These are phyloP conservation scores for Pelargonium cotyledonis DNA, from an alignment of 441 rosid species.

Conservation along the genomic window DNA sequence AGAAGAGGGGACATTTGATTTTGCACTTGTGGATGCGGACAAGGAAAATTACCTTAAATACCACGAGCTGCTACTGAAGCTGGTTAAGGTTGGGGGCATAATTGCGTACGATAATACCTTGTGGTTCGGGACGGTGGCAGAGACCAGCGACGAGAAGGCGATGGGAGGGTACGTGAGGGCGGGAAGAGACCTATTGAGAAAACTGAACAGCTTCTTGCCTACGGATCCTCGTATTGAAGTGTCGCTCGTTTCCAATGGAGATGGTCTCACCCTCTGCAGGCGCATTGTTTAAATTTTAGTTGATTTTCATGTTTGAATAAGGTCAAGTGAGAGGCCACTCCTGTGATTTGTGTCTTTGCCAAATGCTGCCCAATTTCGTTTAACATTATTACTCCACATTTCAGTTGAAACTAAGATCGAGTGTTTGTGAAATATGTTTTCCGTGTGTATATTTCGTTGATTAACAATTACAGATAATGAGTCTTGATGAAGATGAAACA, in stretches of 20 bases:
- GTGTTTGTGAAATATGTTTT: too few species aligned
- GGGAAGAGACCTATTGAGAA: not conserved
- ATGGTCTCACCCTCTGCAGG: slow-evolving; percentile 2
- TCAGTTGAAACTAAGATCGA: too few species aligned
- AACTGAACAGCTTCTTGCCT: not conserved
- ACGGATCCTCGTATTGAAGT: not conserved
- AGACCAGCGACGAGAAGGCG: not conserved
- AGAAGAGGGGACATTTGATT: slow-evolving; percentile 17
- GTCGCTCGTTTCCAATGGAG: not conserved
- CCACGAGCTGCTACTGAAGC: not conserved
- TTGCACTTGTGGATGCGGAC: slow-evolving; percentile 23
- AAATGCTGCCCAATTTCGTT: too few species aligned
- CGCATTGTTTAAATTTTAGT: not conserved
- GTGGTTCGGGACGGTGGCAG: not conserved
- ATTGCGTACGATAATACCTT: not conserved
- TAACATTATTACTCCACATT: too few species aligned
- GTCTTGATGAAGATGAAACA: too few species aligned
- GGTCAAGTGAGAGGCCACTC: too few species aligned
- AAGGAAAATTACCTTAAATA: not conserved
- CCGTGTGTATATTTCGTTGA: too few species aligned
- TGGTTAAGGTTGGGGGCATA: not conserved
- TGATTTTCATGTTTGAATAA: too few species aligned
- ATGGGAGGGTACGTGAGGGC: not conserved
- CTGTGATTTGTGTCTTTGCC: too few species aligned
- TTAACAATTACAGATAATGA: too few species aligned